Evolutionary conservation across 2,329 filamentous ascomycete species (phyloP), one percentile per base, ranked within the genome.

Genomic region (Cladophialophora yegresii): DNA sequence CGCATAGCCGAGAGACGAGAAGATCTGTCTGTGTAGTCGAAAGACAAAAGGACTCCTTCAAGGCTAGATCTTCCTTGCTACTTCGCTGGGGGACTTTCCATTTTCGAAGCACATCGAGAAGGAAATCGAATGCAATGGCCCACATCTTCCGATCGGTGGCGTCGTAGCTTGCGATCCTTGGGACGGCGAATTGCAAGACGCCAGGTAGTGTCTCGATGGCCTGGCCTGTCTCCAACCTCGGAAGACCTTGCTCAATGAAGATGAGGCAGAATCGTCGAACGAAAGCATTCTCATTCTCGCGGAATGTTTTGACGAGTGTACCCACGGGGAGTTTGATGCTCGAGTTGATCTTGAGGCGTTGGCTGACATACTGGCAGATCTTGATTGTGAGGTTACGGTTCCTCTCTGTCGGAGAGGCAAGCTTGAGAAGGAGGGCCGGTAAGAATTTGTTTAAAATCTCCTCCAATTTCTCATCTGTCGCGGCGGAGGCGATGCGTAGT

Each of bases 221-320:
- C 49, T 93, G 89, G 59, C 78, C 75, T 10, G 82, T 75, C 1
- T 83, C 80, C 22, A 90, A 76, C 56, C 88, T 82, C 58, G 83
- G 83, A 51, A 91, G 81, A 45, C 93, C 95, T 74, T 96, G 91
- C 73, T 96, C 91, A 43, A 97, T 89, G 74, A 96, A 96, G 20
- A 90, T 83, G 47, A 98, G 80, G 77, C 98, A 93, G 71, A 97
- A 90, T 74, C 96, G 91, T 68, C 91, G 89, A 69, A 99, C 86
- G 43, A 97, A 82, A 0, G 88, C 81, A 12, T 88, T 89, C 45
- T 87, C 82, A 43, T 86, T 86, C 23, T 90, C 86, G 76, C 96
- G 96, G 82, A 96, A 97, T 75, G 98, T 95, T 71, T 92, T 89
- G 61, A 98, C 77, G 20, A 99, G 82, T 16, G 88, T 86, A n/a